Evolutionary conservation across 371 early-diverging fungal genomes (phyloP).

Genomic region (Neoconidiobolus thromboides): DNA sequence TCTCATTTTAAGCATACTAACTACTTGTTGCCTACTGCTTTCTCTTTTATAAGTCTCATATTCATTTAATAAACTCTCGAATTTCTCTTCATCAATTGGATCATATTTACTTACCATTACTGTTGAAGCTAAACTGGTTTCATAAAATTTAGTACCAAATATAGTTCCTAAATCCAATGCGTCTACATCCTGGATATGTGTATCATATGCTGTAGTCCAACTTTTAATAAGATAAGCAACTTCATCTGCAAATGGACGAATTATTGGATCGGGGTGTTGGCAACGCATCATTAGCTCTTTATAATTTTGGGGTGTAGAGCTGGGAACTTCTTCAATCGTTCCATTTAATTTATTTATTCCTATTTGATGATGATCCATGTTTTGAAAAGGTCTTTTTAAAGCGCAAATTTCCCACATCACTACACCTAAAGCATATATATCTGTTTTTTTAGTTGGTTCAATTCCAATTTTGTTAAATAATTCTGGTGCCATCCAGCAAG

Average conservation of each 20-base stretch:
- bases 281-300: not conserved
- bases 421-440: conserved; percentile 6
- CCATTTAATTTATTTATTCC: not conserved
- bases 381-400: not conserved
- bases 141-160: not conserved
- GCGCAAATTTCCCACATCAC: conserved; percentile 6
- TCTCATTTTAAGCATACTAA: not conserved
- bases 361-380: not conserved
- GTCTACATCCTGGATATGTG: not conserved
- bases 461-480: not conserved
- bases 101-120: not conserved
- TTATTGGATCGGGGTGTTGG: conserved; percentile 2
- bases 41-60: not conserved
- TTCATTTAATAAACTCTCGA: not conserved
- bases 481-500: conserved; percentile 5
- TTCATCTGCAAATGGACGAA: conserved; percentile 3
- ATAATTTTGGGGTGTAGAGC: not conserved
- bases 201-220: conserved; percentile 9
- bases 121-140: not conserved
- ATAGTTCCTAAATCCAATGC: not conserved
- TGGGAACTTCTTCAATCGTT: not conserved
- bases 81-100: not conserved
- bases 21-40: not conserved
- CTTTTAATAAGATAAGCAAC: not conserved
- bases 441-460: conserved; percentile 1